Evolutionary conservation across 2,329 filamentous ascomycete species (phyloP).

Genomic region (Sporothrix dimorphospora): DNA sequence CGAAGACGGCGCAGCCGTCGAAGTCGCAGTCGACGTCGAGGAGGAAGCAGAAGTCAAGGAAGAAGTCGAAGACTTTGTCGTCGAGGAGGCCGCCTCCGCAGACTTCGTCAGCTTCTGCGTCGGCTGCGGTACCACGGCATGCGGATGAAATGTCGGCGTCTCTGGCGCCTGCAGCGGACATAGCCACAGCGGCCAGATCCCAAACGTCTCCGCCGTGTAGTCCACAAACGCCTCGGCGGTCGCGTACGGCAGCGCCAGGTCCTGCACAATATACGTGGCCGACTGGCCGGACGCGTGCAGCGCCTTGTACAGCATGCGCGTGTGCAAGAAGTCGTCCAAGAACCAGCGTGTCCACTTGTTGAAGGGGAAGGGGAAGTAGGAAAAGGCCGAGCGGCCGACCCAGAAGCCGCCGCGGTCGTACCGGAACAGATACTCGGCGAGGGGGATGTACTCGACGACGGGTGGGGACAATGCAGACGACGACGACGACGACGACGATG

Average conservation of each 20-base stretch:
- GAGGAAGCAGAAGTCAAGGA: not conserved
- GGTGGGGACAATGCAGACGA: not conserved
- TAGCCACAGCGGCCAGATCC: slow-evolving; percentile 64
- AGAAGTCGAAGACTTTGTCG: not conserved
- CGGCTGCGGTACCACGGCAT: slow-evolving; percentile 33
- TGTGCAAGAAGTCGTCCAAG: slow-evolving; percentile 73
- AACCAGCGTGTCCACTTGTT: slow-evolving; percentile 67
- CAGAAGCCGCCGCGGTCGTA: slow-evolving; percentile 78
- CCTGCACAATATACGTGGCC: slow-evolving; percentile 69
- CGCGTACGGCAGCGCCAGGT: slow-evolving; percentile 62
- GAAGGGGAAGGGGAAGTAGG: slow-evolving; percentile 69
- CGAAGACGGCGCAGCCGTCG: not conserved
- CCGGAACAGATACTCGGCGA: slow-evolving; percentile 74
- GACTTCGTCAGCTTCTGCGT: not conserved
- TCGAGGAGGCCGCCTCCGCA: not conserved
- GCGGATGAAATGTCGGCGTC: slow-evolving; percentile 60
- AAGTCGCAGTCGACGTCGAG: not conserved
- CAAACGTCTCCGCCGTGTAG: slow-evolving; percentile 55
- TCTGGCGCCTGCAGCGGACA: slow-evolving; percentile 56
- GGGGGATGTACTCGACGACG: slow-evolving; percentile 61
- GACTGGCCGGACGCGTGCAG: slow-evolving; percentile 69
- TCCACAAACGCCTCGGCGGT: slow-evolving; percentile 57
- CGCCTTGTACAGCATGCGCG: slow-evolving; percentile 73
- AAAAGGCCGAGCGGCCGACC: slow-evolving; percentile 68
- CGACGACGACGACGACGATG: slow-evolving; percentile 6